Evolutionary conservation across 371 early-diverging fungal genomes (phyloP).

Genomic region (Fennellomyces sp.): DNA sequence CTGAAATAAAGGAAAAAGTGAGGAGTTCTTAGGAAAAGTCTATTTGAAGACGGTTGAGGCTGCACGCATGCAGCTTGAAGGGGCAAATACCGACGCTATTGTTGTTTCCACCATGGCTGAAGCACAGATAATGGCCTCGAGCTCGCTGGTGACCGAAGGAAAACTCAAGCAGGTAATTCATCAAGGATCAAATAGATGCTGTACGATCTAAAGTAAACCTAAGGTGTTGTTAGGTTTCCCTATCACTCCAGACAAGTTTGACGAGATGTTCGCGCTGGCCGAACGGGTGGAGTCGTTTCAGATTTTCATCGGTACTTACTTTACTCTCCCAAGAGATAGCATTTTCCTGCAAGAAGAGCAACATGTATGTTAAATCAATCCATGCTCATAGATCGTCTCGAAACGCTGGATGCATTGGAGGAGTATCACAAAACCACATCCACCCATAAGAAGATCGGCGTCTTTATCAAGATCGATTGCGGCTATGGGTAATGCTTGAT

Average conservation of each 20-base stretch:
- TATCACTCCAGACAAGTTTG: conserved; percentile 43
- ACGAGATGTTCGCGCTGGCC: too few relatives aligned
- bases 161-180: conserved; percentile 32
- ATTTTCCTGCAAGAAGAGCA: too few relatives aligned
- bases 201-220: too few relatives aligned
- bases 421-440: conserved; percentile 11
- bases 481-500: conserved; percentile 35
- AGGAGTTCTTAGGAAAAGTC: background rate
- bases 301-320: conserved; percentile 45
- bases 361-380: too few relatives aligned
- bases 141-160: conserved; percentile 20
- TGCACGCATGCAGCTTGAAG: too few relatives aligned
- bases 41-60: conserved; percentile 36
- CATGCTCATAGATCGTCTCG: conserved; percentile 39
- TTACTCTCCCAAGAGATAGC: too few relatives aligned
- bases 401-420: conserved; percentile 42
- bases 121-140: conserved; percentile 35
- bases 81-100: conserved; percentile 41
- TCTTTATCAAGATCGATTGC: conserved; percentile 44
- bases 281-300: conserved; percentile 27
- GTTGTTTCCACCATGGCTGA: conserved; percentile 50
- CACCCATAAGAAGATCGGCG: conserved; percentile 16
- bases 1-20: too few relatives aligned
- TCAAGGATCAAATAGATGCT: too few relatives aligned
- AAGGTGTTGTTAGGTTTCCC: conserved; percentile 32